These are phyloP conservation scores for Papilionanthe hybrid DNA, from an alignment of 116 monocot species.

Conservation along the genomic window DNA sequence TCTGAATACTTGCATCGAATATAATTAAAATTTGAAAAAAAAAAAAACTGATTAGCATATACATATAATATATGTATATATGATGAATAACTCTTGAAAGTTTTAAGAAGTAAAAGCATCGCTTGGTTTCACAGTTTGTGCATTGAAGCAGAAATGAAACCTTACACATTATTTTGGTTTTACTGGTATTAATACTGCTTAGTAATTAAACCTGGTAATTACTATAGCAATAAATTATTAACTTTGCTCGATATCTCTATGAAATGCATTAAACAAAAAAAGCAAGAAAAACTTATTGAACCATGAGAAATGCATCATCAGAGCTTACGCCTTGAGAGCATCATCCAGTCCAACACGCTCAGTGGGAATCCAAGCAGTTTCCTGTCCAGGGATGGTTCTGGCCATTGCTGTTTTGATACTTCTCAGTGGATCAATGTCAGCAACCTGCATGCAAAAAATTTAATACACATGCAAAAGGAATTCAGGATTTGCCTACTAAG, in stretches of 20 bases:
- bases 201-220: no score
- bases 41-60: no score
- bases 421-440: conserved; percentile 74
- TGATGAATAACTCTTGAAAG: no score
- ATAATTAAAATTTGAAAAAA: no score
- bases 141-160: no score
- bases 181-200: no score
- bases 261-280: background rate
- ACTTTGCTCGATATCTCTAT: background rate
- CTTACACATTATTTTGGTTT: no score
- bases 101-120: no score
- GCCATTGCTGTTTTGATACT: conserved; percentile 65
- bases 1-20: no score
- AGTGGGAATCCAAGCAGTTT: conserved; percentile 62
- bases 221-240: no score
- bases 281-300: background rate
- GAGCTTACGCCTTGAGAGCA: conserved; percentile 78
- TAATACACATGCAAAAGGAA: background rate
- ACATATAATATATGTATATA: no score
- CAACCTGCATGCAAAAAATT: conserved; percentile 47
- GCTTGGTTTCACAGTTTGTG: no score
- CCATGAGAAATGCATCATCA: background rate
- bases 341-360: conserved; percentile 61
- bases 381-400: conserved; percentile 53
- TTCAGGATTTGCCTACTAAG: background rate